Percentiles rank a stretch among this genome's conserved stretches.
Evolutionary conservation across 75 land plant genomes (phyloP).

Genomic region (Picea sitchensis): DNA sequence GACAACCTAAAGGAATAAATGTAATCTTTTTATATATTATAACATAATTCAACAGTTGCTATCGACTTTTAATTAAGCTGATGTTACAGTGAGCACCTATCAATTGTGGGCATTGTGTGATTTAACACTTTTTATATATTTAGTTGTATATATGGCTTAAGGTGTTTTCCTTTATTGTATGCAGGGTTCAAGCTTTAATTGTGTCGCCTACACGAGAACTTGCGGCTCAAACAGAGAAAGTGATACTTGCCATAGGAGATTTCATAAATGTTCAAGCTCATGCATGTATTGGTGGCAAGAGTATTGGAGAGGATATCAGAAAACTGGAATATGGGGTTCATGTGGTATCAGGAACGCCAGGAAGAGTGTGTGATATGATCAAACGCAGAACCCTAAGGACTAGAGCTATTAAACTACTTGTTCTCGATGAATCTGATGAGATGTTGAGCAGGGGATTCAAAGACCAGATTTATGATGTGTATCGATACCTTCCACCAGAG

Average conservation of each 20-base stretch:
- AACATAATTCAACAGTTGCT: too few relatives aligned
- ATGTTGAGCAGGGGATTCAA: constrained; percentile 99
- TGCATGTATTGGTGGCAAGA: constrained; percentile 96
- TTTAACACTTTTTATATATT: neutral
- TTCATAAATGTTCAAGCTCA: constrained; percentile 90
- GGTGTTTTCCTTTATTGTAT: constrained; percentile 2
- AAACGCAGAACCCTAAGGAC: constrained; percentile 94
- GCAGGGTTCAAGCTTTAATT: constrained; percentile 93
- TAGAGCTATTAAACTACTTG: constrained; percentile 77
- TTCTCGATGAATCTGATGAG: constrained; percentile 99
- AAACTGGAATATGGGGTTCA: constrained; percentile 96
- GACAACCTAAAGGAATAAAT: too few relatives aligned
- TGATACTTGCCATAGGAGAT: constrained; percentile 83
- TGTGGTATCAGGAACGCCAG: constrained; percentile 98
- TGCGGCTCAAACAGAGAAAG: constrained; percentile 92
- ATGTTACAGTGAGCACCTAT: neutral
- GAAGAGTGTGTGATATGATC: constrained; percentile 98
- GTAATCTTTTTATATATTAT: too few relatives aligned
- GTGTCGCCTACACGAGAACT: constrained; percentile 96
- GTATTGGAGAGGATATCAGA: constrained; percentile 92
- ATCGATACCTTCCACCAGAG: constrained; percentile 97
- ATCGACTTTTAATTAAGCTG: too few relatives aligned
- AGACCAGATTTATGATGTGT: constrained; percentile 99
- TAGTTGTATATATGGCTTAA: neutral
- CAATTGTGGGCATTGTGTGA: neutral